phyloP scores from a whole-genome alignment of 305 asterid genomes.

The Coffea humblotiana region DNA sequence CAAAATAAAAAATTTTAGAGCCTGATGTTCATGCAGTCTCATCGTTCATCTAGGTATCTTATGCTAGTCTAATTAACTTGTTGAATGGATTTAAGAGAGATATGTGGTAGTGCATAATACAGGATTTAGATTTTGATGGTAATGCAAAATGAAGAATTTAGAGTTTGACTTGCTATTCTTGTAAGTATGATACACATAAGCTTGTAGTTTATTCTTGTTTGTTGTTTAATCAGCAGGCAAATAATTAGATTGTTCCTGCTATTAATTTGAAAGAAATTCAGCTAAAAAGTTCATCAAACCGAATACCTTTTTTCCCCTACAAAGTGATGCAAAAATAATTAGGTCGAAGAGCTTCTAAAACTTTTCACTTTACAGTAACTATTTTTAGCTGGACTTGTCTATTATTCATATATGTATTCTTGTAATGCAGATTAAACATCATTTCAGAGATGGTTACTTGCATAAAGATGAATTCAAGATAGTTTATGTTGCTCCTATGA shows the following conservation, averaged over 20 bases:
- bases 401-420: slow-evolving; percentile 3
- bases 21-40: neutral
- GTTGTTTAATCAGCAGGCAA: neutral
- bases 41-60: neutral
- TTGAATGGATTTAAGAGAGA: neutral
- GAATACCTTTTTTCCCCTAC: neutral
- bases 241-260: neutral
- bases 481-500: slow-evolving; percentile 99
- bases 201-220: neutral
- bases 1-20: no score
- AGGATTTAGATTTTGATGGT: no score
- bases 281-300: no score
- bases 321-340: neutral
- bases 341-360: neutral
- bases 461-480: slow-evolving; percentile 97
- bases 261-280: neutral
- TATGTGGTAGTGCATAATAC: neutral
- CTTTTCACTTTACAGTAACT: neutral
- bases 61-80: neutral
- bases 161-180: neutral
- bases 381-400: neutral
- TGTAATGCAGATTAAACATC: slow-evolving; percentile 71
- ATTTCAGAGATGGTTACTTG: slow-evolving; percentile 91
- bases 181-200: neutral
- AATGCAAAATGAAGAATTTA: neutral